phyloP scores from a whole-genome alignment of 176 grass and related monocot genomes.

The Bromus sterilis region DNA sequence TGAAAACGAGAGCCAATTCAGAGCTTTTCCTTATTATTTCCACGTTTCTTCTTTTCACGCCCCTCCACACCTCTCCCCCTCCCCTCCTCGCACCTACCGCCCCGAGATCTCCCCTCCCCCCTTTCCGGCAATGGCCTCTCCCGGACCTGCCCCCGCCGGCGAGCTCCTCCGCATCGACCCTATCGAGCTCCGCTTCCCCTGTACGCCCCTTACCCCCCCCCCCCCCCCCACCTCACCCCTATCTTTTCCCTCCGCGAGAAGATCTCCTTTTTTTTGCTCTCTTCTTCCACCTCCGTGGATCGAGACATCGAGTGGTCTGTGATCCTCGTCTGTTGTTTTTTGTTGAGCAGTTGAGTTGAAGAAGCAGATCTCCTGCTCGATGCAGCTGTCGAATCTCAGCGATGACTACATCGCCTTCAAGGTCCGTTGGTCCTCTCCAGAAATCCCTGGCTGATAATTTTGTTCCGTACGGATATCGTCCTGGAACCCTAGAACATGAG shows the following conservation, averaged over 20 bases:
- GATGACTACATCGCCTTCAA: constrained; percentile 64
- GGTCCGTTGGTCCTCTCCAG: constrained; percentile 20
- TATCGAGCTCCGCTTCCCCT: constrained; percentile 50
- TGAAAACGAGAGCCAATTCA: not conserved
- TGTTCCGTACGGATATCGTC: not conserved
- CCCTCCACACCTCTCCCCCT: not conserved
- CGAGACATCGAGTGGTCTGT: constrained; percentile 22
- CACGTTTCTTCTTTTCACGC: not conserved
- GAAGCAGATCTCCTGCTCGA: constrained; percentile 72
- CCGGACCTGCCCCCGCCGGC: constrained; percentile 23
- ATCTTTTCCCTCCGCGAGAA: not conserved
- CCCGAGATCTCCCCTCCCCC: constrained; percentile 18
- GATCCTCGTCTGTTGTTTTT: not conserved
- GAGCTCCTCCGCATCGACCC: constrained; percentile 59
- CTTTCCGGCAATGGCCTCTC: constrained; percentile 31
- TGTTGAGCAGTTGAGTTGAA: constrained; percentile 66
- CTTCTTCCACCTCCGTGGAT: not conserved
- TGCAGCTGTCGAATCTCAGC: constrained; percentile 71
- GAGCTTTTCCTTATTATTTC: not conserved
- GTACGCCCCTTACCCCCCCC: constrained; percentile 1
- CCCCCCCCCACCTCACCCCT: no score
- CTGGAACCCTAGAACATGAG: constrained; percentile 9
- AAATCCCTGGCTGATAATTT: not conserved
- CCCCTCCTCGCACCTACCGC: constrained; percentile 9
- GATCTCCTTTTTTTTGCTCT: not conserved